Evolutionary conservation across 805 yeast species (phyloP), one percentile per base, ranked within the genome.

Genomic region (Blastobotrys attinorum): DNA sequence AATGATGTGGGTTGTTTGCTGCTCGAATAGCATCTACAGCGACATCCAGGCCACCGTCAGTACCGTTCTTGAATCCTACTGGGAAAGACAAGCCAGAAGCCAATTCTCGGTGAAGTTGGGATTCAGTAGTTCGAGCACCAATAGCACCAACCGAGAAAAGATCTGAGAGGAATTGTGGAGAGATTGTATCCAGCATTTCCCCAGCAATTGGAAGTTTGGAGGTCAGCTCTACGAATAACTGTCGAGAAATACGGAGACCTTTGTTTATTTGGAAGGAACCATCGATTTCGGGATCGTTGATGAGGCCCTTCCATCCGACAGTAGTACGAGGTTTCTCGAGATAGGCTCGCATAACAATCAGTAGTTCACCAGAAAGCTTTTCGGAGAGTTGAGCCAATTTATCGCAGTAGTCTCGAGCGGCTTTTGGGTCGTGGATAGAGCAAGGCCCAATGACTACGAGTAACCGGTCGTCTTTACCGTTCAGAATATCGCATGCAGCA

Each of bases 121-220:
- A 88, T 71, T 90, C 98, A 32, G 98, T 90, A 37, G 98, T 90
- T 73, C 98, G 83, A 32, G 98, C 98, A 58, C 98, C 98, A 63
- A 90, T 89, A 39, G 98, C 98, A 59, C 98, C 98, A 43, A 92
- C 77, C 21, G 96, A 84, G 75, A 90, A 83, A 54, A 90, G 77
- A 65, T 90, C 98, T 40, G 92, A 78, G 58, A 90, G 74, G 69
- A 83, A 90, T 72, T 90, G 96, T 1, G 98, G 98, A 13, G 96
- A 87, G 50, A 92, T 90, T 22, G 97, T 90, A 66, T 90, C 98
- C 61, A 90, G 76, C 96, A 90, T 90, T 69, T 90, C 98, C 48
- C 94, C 86, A 22, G 96, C 97, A 63, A 90, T 89, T 38, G 97
- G 97, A 42, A 92, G 71, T 60, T 75, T 73, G 57, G 81, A 79